Evolutionary conservation across 208 protist species (phyloP).

Genomic region (Balamuthia mandrillaris): DNA sequence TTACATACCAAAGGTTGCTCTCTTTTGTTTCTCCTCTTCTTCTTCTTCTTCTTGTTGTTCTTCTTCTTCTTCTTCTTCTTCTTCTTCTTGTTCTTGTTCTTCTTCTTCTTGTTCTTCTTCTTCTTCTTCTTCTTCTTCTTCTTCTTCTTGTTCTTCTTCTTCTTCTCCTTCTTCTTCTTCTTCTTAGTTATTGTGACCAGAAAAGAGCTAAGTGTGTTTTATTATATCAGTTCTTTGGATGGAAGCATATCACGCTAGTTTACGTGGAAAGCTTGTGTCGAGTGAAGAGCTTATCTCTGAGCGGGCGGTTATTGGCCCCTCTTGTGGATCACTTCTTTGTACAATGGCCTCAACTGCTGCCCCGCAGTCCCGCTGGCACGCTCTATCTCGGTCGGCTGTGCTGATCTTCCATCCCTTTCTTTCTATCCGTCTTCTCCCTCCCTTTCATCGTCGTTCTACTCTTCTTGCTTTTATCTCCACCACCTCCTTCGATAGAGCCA

Average conservation of each 20-base stretch:
- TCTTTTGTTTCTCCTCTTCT: background rate
- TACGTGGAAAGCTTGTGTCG: slow-evolving; percentile 73
- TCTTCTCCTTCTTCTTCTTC: background rate
- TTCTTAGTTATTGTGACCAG: background rate
- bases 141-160: background rate
- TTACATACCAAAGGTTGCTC: slow-evolving; percentile 27
- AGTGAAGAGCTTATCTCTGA: slow-evolving; percentile 64
- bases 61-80: background rate
- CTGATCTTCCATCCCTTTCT: too few relatives aligned
- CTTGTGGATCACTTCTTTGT: slow-evolving; percentile 66
- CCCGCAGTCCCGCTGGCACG: slow-evolving; percentile 28
- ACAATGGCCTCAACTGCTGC: slow-evolving; percentile 65
- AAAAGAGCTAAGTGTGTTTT: background rate
- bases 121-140: background rate
- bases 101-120: background rate
- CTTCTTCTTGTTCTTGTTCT: background rate
- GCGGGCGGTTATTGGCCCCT: slow-evolving; percentile 58
- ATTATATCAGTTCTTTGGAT: slow-evolving; percentile 9
- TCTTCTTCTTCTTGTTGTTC: background rate
- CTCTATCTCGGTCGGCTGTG: slow-evolving; percentile 33
- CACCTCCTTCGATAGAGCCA: too few relatives aligned
- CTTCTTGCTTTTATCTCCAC: too few relatives aligned
- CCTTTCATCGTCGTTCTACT: too few relatives aligned
- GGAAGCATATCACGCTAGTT: slow-evolving; percentile 45
- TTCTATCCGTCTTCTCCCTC: too few relatives aligned